These are phyloP conservation scores for Scedosporium dehoogii DNA, from an alignment of 2,329 filamentous ascomycete species.

Conservation along the genomic window DNA sequence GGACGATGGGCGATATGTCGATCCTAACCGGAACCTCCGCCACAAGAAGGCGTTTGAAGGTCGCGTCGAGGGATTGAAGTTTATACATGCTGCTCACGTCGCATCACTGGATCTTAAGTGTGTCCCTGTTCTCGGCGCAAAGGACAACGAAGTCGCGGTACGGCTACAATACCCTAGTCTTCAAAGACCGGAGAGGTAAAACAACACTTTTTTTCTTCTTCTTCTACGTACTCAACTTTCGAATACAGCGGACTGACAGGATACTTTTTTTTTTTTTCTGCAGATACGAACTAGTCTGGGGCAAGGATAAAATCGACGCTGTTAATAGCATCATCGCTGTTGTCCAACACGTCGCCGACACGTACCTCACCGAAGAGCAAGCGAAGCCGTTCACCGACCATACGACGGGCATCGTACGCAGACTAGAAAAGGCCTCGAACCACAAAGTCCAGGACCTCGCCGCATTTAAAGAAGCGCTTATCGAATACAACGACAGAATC, in stretches of 20 bases:
- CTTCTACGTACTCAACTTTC: slow-evolving; percentile 17
- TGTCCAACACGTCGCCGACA: slow-evolving; percentile 58
- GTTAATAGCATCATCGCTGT: slow-evolving; percentile 63
- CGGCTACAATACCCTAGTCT: slow-evolving; percentile 77
- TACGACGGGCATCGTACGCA: slow-evolving; percentile 63
- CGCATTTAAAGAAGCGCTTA: slow-evolving; percentile 63
- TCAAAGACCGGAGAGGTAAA: slow-evolving; percentile 56
- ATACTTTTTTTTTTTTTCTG: slow-evolving; percentile 13
- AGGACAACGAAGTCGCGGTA: slow-evolving; percentile 47
- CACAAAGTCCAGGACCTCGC: slow-evolving; percentile 52
- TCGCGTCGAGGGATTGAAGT: slow-evolving; percentile 28
- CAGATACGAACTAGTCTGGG: slow-evolving; percentile 64
- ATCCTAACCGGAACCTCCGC: slow-evolving; percentile 36
- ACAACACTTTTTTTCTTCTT: slow-evolving; percentile 7
- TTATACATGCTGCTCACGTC: slow-evolving; percentile 51
- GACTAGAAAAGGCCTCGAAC: slow-evolving; percentile 64
- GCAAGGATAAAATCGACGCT: slow-evolving; percentile 70
- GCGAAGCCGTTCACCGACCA: slow-evolving; percentile 60
- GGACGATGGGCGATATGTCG: slow-evolving; percentile 28
- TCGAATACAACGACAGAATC: slow-evolving; percentile 68
- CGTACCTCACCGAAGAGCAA: slow-evolving; percentile 67
- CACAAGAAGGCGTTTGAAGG: slow-evolving; percentile 35
- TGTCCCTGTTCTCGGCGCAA: slow-evolving; percentile 37
- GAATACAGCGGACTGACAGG: background rate
- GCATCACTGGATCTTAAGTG: slow-evolving; percentile 41